Evolutionary conservation across 306 rosid genomes (phyloP).

Genomic region (Arachis stenosperma): DNA sequence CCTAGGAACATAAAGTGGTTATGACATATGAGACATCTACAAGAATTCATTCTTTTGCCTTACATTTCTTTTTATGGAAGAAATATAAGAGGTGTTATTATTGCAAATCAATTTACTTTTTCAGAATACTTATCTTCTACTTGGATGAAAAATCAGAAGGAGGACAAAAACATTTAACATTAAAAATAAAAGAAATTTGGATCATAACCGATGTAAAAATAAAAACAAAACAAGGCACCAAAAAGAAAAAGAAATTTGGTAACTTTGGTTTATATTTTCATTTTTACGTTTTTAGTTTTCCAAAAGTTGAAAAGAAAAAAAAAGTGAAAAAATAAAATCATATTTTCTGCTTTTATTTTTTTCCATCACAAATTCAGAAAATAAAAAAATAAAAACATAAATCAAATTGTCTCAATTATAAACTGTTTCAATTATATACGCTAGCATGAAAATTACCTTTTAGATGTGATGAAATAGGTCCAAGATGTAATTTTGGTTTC

Average conservation of each 20-base stretch:
- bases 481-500: slow-evolving; percentile 31
- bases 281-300: too few species aligned
- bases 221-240: not conserved
- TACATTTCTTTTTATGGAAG: not conserved
- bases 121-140: slow-evolving; percentile 17
- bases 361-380: too few species aligned
- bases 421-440: not conserved
- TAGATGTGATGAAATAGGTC: slow-evolving; percentile 32
- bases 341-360: too few species aligned
- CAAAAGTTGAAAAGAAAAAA: too few species aligned
- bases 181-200: slow-evolving; percentile 15
- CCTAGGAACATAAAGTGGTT: slow-evolving; percentile 6
- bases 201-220: slow-evolving; percentile 1
- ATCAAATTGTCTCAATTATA: too few species aligned
- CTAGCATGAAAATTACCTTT: slow-evolving; percentile 44
- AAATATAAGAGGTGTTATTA: slow-evolving; percentile 14
- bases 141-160: slow-evolving; percentile 4
- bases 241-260: too few species aligned
- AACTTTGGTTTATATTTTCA: too few species aligned
- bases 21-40: not conserved
- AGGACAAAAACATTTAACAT: slow-evolving; percentile 15
- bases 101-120: not conserved
- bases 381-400: too few species aligned
- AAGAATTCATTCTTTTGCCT: slow-evolving; percentile 14
- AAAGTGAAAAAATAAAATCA: too few species aligned